Evolutionary conservation across 2,329 filamentous ascomycete species (phyloP), one percentile per base, ranked within the genome.

Genomic region (Colletotrichum sp.): DNA sequence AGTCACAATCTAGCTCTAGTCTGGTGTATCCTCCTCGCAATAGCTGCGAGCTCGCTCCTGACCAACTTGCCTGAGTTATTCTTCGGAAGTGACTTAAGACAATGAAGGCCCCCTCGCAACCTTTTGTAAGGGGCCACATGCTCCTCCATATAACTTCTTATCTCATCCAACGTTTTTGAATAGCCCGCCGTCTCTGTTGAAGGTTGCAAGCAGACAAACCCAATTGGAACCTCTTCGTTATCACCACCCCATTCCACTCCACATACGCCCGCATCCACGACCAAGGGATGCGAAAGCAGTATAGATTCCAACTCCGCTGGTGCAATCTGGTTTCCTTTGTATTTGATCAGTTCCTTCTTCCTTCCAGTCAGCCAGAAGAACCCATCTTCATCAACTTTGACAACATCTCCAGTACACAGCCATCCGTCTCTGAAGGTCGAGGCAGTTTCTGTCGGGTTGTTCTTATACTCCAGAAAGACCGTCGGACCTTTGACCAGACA

Each of bases 271-370:
- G 55, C 22, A 10, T 58, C 55, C 25, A 28, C 16, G 16, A 58
- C 25, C 25, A 0, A 58, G 15, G 25, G 55, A 3, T 58, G 25
- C 6, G 55, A 58, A 16, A 58, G 25, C 15, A 58, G 55, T 60
- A 82, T 77, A 3, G 78, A 77, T 61, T 84, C 82, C n/a, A 84
- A 76, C 71, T 84, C 82, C 1, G 80, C 80, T 1, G 82, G 82
- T 3, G 82, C 77, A 8, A 84, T 81, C 75, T 83, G 81, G 34
- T 80, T 76, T 58, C 81, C 81, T 70, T 81, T 82, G 58, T 81
- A 82, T 70, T 83, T 83, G 75, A 83, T 82, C 8, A 82, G 73
- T 61, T 83, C 82, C 36, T 83, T 83, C 75, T 83, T 82, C 27
- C 82, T 72, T 3, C 81, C 83, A 1, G 79, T 82, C 13, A 84